Conservation (phyloP, 2,329 filamentous ascomycete genomes). For the Calonectria ilicicola region DNA sequence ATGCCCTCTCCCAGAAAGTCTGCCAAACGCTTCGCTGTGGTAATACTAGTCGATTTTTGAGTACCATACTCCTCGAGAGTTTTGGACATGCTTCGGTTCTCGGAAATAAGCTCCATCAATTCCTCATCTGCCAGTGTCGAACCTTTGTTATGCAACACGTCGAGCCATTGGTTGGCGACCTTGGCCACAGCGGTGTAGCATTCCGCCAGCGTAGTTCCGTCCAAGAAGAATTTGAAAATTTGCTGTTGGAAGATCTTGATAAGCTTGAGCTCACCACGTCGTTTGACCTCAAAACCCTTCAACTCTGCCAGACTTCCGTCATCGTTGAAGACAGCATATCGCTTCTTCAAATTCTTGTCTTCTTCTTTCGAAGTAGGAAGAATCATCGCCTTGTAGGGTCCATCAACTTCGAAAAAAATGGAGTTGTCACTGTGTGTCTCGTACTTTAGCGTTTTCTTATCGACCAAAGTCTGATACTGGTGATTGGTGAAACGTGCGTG, state of each 20-base stretch:
- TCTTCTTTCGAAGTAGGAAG: constrained; percentile 98
- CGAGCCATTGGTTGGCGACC: constrained; percentile 95
- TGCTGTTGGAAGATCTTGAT: constrained; percentile 99
- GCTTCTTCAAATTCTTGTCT: constrained; percentile 99
- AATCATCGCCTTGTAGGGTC: constrained; percentile 97
- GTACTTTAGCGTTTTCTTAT: constrained; percentile 85
- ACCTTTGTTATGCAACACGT: constrained; percentile 91
- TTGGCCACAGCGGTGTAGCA: constrained; percentile 94
- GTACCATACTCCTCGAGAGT: constrained; percentile 94
- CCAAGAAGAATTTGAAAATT: constrained; percentile 99
- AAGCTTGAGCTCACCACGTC: constrained; percentile 96
- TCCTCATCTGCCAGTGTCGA: constrained; percentile 94
- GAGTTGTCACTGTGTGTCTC: constrained; percentile 98
- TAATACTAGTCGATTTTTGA: constrained; percentile 99
- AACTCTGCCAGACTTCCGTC: constrained; percentile 95
- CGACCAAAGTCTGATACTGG: constrained; percentile 92
- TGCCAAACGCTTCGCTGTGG: constrained; percentile 91
- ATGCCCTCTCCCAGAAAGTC: constrained; percentile 98
- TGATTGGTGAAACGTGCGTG: constrained; percentile 96
- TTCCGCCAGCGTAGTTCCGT: constrained; percentile 87
- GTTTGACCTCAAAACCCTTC: constrained; percentile 98
- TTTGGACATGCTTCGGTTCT: constrained; percentile 98
- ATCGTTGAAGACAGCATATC: constrained; percentile 98
- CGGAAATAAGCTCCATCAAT: constrained; percentile 98
- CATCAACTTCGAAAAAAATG: constrained; percentile 99